Conservation (phyloP, 176 grass and related monocot genomes). For the Bothriochloa decipiens region DNA sequence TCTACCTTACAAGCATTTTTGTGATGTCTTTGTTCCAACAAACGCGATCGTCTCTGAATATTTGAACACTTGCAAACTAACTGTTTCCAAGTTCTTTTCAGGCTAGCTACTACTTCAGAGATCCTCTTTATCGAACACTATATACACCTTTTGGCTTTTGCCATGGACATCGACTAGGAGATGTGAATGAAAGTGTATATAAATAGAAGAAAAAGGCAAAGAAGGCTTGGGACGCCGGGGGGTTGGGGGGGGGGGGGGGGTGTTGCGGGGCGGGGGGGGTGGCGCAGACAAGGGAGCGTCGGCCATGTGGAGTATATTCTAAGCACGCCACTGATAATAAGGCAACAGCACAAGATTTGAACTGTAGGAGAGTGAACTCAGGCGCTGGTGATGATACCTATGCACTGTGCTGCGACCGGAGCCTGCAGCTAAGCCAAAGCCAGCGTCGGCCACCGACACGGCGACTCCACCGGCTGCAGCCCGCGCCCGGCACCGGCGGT, state of each 20-base stretch:
- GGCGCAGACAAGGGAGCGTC: too few species aligned
- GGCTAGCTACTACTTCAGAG: background rate
- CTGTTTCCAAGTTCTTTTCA: background rate
- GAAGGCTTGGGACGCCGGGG: background rate
- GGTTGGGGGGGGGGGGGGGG: too few species aligned
- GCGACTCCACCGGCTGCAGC: conserved; percentile 43
- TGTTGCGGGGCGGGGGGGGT: too few species aligned
- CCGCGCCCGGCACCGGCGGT: background rate
- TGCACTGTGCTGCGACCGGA: conserved; percentile 2
- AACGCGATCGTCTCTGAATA: background rate
- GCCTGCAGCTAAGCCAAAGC: background rate
- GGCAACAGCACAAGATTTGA: background rate
- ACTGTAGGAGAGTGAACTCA: conserved; percentile 37
- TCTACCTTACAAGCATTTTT: background rate
- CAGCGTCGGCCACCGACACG: conserved; percentile 67
- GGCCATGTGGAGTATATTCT: conserved; percentile 41
- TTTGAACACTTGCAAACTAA: background rate
- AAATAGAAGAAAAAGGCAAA: background rate
- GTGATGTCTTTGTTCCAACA: background rate
- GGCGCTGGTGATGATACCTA: conserved; percentile 30
- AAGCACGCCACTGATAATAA: background rate
- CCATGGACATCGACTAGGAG: background rate
- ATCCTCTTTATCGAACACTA: background rate
- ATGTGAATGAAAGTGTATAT: background rate
- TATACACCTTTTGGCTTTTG: background rate